phyloP scores from a whole-genome alignment of 495 filamentous ascomycete species.

The Lasiosphaeris hirsuta region DNA sequence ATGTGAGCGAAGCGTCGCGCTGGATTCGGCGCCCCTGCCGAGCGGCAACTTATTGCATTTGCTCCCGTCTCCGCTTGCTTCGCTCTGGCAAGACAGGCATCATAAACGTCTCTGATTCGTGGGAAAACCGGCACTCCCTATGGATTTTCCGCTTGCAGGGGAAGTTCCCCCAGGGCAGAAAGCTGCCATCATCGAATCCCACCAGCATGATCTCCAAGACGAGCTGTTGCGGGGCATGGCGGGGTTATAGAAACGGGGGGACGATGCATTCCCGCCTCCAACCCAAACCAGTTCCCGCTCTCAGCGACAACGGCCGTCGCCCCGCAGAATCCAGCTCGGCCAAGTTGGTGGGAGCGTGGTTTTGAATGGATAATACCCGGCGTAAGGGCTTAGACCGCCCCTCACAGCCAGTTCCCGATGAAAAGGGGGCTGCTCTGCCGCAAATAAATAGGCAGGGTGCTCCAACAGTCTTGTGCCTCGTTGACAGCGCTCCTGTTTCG shows the following conservation, averaged over 20 bases:
- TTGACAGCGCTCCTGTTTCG: background rate
- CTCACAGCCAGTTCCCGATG: background rate
- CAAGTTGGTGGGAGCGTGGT: background rate
- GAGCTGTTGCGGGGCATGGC: slow-evolving; percentile 18
- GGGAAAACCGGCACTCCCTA: background rate
- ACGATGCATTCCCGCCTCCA: slow-evolving; percentile 8
- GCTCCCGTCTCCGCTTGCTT: too few relatives aligned
- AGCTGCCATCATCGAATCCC: background rate
- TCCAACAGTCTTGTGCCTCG: background rate
- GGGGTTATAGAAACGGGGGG: slow-evolving; percentile 10
- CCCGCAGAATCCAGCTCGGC: too few relatives aligned
- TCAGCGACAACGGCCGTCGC: background rate
- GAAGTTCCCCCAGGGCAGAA: background rate
- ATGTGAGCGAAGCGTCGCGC: too few relatives aligned
- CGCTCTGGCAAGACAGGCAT: background rate
- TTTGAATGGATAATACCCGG: slow-evolving; percentile 4
- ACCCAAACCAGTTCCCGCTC: background rate
- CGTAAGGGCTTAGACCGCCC: background rate
- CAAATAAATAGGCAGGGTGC: slow-evolving; percentile 12
- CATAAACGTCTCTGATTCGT: background rate
- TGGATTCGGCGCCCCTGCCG: too few relatives aligned
- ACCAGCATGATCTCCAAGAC: background rate
- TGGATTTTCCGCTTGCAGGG: slow-evolving; percentile 2
- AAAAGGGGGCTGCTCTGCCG: background rate
- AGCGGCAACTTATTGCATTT: too few relatives aligned